phyloP scores from a whole-genome alignment of 2,329 filamentous ascomycete genomes.

The Didymella pomorum region DNA sequence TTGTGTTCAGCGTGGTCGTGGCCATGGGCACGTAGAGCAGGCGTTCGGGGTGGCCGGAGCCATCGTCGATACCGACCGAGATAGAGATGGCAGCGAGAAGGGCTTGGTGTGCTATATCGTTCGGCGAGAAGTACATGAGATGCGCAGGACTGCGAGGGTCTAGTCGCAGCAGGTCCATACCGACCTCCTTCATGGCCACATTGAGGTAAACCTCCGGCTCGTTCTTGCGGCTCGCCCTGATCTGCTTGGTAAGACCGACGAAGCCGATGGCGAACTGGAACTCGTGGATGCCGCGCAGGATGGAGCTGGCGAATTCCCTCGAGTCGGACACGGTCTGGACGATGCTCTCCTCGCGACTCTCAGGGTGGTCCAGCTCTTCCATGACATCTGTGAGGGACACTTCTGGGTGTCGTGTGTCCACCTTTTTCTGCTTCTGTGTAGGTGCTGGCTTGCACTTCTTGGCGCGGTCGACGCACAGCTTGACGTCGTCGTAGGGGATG shows the following conservation, averaged over 20 bases:
- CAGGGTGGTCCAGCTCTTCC: constrained; percentile 74
- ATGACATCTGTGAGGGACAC: constrained; percentile 76
- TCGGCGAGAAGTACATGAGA: constrained; percentile 95
- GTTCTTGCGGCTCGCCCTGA: constrained; percentile 71
- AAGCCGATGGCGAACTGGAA: constrained; percentile 95
- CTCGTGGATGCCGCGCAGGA: constrained; percentile 91
- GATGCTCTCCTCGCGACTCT: constrained; percentile 72
- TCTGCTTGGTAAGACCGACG: constrained; percentile 82
- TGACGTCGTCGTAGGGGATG: constrained; percentile 87
- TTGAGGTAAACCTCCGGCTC: constrained; percentile 81
- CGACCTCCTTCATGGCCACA: constrained; percentile 94
- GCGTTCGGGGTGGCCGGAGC: constrained; percentile 83
- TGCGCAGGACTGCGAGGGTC: constrained; percentile 93
- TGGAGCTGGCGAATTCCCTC: constrained; percentile 88
- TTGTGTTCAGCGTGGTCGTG: constrained; percentile 93
- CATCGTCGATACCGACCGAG: constrained; percentile 89
- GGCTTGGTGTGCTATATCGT: constrained; percentile 94
- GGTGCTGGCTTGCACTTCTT: constrained; percentile 53
- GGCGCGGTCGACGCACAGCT: constrained; percentile 66
- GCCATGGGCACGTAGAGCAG: constrained; percentile 96
- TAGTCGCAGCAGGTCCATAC: constrained; percentile 88
- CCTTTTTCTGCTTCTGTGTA: constrained; percentile 21
- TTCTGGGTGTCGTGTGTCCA: constrained; percentile 55
- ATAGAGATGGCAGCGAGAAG: constrained; percentile 91
- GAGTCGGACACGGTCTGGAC: constrained; percentile 89